These are phyloP conservation scores for Anthracocystis walkeri DNA, from an alignment of 1,284 basidiomycete species.

Conservation along the genomic window DNA sequence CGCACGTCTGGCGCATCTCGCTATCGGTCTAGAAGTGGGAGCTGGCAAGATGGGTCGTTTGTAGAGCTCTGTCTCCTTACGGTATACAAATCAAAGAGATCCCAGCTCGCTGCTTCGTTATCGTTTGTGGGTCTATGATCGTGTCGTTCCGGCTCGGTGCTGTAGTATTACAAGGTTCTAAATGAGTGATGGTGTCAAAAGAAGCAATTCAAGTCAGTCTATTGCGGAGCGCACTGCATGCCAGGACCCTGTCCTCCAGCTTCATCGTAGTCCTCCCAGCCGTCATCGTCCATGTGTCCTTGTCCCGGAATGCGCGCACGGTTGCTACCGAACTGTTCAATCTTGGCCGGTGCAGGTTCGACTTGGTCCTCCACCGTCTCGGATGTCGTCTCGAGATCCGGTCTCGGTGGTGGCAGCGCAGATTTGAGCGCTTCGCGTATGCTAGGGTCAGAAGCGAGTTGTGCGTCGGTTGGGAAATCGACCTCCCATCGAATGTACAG, in stretches of 20 bases:
- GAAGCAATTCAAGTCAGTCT: neutral
- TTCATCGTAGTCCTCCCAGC: conserved; percentile 48
- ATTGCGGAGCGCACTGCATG: conserved; percentile 62
- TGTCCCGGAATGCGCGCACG: conserved; percentile 39
- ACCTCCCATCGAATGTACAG: conserved; percentile 63
- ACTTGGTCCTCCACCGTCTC: conserved; percentile 48
- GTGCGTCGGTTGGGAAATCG: conserved; percentile 61
- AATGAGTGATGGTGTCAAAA: conserved; percentile 19
- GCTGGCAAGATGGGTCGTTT: conserved; percentile 40
- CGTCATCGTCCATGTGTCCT: conserved; percentile 45
- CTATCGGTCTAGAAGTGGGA: conserved; percentile 60
- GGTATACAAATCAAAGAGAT: neutral
- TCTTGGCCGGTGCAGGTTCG: conserved; percentile 29
- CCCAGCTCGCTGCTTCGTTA: neutral
- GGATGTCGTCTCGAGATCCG: conserved; percentile 38
- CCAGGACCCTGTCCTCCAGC: conserved; percentile 52
- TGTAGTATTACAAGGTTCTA: conserved; percentile 22
- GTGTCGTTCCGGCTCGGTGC: conserved; percentile 6
- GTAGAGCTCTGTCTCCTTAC: conserved; percentile 7
- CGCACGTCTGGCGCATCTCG: conserved; percentile 65
- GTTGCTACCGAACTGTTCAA: conserved; percentile 54
- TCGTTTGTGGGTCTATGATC: conserved; percentile 2
- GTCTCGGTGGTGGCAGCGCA: conserved; percentile 53
- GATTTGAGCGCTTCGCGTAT: conserved; percentile 35
- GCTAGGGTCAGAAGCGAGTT: conserved; percentile 32